Percentiles rank a stretch among this genome's conserved stretches.
Evolutionary conservation across 2,329 filamentous ascomycete species (phyloP).

Genomic region (Xylariaceae sp.): DNA sequence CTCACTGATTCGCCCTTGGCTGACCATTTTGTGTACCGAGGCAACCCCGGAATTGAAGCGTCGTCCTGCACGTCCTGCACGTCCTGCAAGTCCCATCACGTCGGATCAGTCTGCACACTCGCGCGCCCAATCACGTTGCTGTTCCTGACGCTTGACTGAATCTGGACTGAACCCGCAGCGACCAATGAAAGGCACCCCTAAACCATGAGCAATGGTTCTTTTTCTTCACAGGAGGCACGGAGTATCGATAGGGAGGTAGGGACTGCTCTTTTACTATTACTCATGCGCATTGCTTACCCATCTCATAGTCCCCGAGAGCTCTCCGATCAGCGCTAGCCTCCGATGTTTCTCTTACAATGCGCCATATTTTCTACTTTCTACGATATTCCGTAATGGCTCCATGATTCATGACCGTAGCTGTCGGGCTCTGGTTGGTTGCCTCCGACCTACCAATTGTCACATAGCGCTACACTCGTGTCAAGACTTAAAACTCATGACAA

Average conservation of each 20-base stretch:
- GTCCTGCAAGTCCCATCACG: conserved; percentile 20
- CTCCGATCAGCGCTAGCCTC: not conserved
- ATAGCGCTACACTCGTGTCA: not conserved
- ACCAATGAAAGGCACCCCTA: conserved; percentile 11
- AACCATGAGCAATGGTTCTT: conserved; percentile 6
- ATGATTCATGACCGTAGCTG: not conserved
- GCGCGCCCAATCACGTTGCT: conserved; percentile 27
- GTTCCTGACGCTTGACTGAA: conserved; percentile 30
- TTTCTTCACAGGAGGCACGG: not conserved
- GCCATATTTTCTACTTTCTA: not conserved
- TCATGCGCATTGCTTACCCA: not conserved
- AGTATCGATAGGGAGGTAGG: too few relatives aligned
- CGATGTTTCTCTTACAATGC: not conserved
- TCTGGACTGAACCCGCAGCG: conserved; percentile 15
- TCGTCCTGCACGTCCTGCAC: not conserved
- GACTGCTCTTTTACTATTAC: not conserved
- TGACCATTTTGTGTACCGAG: not conserved
- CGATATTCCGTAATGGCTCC: not conserved
- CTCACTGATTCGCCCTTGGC: not conserved
- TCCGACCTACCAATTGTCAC: not conserved
- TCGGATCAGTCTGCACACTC: conserved; percentile 23
- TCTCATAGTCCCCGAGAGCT: not conserved
- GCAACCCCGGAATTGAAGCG: not conserved
- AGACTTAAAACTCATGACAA: not conserved
- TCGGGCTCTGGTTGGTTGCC: not conserved